Evolutionary conservation across 1,284 basidiomycete species (phyloP), one percentile per base, ranked within the genome.

Genomic region (Puccinia hordei): DNA sequence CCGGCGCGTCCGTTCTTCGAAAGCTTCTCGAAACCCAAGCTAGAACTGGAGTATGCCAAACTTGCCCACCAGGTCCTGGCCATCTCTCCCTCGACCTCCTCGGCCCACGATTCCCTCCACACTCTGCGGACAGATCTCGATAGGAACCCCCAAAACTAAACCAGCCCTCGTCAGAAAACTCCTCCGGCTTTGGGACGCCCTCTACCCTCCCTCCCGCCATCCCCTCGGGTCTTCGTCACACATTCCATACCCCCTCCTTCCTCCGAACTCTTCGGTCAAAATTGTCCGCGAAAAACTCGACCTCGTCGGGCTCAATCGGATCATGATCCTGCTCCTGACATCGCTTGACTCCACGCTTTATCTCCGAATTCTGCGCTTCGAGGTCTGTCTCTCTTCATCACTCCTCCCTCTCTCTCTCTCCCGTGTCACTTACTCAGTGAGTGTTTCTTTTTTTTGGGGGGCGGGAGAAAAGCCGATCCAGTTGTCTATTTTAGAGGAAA

Each of bases 391-490:
- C 15, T 24, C 35, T 49, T n/a, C n/a, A n/a, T n/a, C n/a, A 17
- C 15, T 33, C 30, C 27, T 71, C 38, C 24, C 27, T 13, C 12
- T 27, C 13, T 4, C 24, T 57, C 27, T 15, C 27, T 27, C 55
- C 12, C 55, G 24, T 24, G 27, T 57, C 55, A 57, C n/a, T 35
- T 33, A 41, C 38, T 12, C 38, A 12, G 38, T 6, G 38, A 41
- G 38, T 12, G 4, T 41, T 41, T 41, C 12, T 41, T 41, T 41
- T 41, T 41, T 41, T 41, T 41, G 38, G 38, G n/a, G n/a, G n/a
- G n/a, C n/a, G n/a, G n/a, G n/a, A n/a, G n/a, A n/a, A n/a, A 4
- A 77, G 75, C 75, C 75, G 9, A 66, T 77, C 49, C 44, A 77
- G 41, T 41, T 77, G 12, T 68, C 75, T 2, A 61, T 76, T 5